Conservation (phyloP, 164 flowering plant species). For the Chloranthus sessilifolius region DNA sequence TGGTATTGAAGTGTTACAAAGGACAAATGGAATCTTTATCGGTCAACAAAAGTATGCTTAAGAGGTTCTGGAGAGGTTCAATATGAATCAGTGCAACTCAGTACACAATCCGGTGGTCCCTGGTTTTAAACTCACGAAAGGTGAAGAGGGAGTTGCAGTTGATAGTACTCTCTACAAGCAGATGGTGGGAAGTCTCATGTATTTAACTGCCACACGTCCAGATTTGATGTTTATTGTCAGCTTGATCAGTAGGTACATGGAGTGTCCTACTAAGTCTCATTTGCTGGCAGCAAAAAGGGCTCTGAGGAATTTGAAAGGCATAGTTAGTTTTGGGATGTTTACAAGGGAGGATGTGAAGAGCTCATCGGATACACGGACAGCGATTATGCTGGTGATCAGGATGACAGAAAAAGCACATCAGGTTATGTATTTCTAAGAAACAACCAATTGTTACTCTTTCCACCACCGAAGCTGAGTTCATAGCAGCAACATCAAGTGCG, state of each 20-base stretch:
- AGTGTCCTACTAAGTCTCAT: not conserved
- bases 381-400: constrained; percentile 8
- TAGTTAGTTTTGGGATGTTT: not conserved
- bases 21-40: not conserved
- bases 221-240: not conserved
- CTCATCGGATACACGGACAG: constrained; percentile 2
- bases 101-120: not conserved
- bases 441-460: constrained; percentile 4
- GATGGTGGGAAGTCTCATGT: not conserved
- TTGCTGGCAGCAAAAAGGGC: constrained; percentile 6
- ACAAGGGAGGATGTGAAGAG: not conserved
- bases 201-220: not conserved
- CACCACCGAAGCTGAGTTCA: constrained; percentile 10
- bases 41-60: constrained; percentile 4
- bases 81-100: not conserved
- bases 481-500: constrained; percentile 1
- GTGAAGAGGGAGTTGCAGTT: not conserved
- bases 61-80: not conserved
- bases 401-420: constrained; percentile 9
- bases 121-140: not conserved
- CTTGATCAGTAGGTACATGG: not conserved
- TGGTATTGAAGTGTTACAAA: not conserved
- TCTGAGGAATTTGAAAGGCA: constrained; percentile 5
- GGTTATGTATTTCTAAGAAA: constrained; percentile 14
- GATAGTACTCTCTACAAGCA: not conserved